Evolutionary conservation across 352 stramenopile genomes (phyloP).

Genomic region (Phytophthora hibernalis): DNA sequence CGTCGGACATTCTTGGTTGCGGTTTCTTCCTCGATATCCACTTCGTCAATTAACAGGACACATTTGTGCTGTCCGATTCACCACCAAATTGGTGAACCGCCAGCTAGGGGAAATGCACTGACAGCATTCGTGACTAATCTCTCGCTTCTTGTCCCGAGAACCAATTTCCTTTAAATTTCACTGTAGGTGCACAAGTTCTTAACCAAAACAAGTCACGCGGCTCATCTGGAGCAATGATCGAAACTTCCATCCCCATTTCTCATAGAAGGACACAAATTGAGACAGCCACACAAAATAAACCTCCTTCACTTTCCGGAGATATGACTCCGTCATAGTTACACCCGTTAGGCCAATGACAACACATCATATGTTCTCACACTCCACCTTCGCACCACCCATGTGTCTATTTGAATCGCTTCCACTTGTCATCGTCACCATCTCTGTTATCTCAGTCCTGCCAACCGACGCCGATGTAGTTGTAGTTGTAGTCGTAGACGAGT

Average conservation of each 20-base stretch:
- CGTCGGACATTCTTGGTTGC: conserved; percentile 10
- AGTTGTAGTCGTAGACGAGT: no score
- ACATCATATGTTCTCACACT: conserved; percentile 4
- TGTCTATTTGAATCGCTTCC: background rate
- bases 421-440: no score
- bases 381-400: background rate
- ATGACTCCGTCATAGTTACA: background rate
- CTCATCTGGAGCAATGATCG: conserved; percentile 10
- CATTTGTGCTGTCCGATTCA: conserved; percentile 31
- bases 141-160: conserved; percentile 24
- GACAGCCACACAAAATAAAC: conserved; percentile 5
- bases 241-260: conserved; percentile 13
- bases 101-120: conserved; percentile 26
- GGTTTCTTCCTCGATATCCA: no score
- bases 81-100: conserved; percentile 28
- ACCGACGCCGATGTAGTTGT: no score
- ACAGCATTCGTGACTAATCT: conserved; percentile 26
- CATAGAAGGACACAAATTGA: conserved; percentile 24
- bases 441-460: no score
- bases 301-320: conserved; percentile 19
- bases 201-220: conserved; percentile 13
- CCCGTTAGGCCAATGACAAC: conserved; percentile 13
- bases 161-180: conserved; percentile 31
- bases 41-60: conserved; percentile 23
- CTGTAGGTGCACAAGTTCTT: conserved; percentile 24